Conservation (phyloP, 192 early-diverging fungal species). For the Cladochytrium replicatum region DNA sequence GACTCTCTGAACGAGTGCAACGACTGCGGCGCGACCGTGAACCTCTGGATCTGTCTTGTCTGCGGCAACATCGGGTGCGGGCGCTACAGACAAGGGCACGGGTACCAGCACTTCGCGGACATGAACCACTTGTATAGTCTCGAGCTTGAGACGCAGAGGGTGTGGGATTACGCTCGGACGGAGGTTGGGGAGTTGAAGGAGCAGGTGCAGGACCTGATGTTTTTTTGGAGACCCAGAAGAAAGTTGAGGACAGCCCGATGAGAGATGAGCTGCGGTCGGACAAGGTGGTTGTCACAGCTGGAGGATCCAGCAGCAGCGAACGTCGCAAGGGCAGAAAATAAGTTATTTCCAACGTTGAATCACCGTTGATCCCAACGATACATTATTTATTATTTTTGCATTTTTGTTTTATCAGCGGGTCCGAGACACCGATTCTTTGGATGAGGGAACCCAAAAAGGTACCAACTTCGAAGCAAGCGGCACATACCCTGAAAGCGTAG, state of each 20-base stretch:
- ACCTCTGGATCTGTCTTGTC: conserved; percentile 94
- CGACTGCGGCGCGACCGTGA: conserved; percentile 61
- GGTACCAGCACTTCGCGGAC: conserved; percentile 73
- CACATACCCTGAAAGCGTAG: no score
- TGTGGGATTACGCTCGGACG: conserved; percentile 92
- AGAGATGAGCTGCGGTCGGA: no score
- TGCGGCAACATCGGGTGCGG: conserved; percentile 96
- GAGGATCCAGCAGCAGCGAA: no score
- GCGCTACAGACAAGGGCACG: conserved; percentile 82
- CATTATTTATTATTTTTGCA: no score
- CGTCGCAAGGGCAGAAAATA: no score
- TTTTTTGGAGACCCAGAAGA: conserved; percentile 70
- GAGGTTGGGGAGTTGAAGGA: conserved; percentile 64
- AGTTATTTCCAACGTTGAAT: no score
- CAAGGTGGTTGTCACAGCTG: no score
- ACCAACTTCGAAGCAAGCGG: no score
- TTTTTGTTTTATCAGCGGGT: no score
- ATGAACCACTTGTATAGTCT: conserved; percentile 82
- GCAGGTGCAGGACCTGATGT: conserved; percentile 86
- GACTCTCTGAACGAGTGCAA: conserved; percentile 53
- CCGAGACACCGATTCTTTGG: no score
- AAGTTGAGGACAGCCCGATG: conserved; percentile 44
- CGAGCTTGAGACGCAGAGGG: conserved; percentile 89
- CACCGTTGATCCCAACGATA: no score
- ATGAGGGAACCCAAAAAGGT: no score